Conservation (phyloP, 257 asterid genomes). For the Orobanche coerulescens region DNA sequence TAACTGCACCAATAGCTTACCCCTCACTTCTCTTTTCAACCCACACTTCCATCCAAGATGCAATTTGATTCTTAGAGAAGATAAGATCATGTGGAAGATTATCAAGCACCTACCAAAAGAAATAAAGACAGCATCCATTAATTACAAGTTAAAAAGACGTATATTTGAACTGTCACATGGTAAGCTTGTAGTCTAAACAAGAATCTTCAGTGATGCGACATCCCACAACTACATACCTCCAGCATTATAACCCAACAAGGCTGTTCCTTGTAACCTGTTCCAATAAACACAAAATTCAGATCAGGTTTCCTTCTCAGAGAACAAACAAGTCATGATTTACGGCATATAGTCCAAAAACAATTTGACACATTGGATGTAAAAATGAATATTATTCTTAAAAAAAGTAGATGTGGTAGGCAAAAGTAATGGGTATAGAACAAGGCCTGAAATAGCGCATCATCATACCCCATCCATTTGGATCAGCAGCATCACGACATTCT, state of each 20-base stretch:
- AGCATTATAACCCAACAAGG: constrained; percentile 99
- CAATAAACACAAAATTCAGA: constrained; percentile 24
- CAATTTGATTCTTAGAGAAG: constrained; percentile 69
- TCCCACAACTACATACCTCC: constrained; percentile 53
- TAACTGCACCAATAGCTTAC: constrained; percentile 22
- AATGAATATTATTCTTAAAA: neutral
- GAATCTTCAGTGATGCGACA: constrained; percentile 1
- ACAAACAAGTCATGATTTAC: neutral
- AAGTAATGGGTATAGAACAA: constrained; percentile 19
- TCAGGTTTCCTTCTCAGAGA: neutral
- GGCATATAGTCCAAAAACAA: neutral
- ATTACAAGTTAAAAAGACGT: constrained; percentile 5
- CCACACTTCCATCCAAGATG: constrained; percentile 98
- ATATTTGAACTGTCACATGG: neutral
- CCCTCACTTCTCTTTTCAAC: constrained; percentile 55
- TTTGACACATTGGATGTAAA: neutral
- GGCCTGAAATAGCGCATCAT: constrained; percentile 18
- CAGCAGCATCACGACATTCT: constrained; percentile 94
- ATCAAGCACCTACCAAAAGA: constrained; percentile 70
- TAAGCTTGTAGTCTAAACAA: neutral
- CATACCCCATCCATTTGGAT: constrained; percentile 87
- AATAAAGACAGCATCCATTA: neutral
- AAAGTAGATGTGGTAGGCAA: constrained; percentile 1
- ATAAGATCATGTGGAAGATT: constrained; percentile 97
- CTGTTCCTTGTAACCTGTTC: constrained; percentile 66